Base-by-base conservation (phyloP, 2,329 filamentous ascomycete species). In the Ophiostoma pallidulum region DNA sequence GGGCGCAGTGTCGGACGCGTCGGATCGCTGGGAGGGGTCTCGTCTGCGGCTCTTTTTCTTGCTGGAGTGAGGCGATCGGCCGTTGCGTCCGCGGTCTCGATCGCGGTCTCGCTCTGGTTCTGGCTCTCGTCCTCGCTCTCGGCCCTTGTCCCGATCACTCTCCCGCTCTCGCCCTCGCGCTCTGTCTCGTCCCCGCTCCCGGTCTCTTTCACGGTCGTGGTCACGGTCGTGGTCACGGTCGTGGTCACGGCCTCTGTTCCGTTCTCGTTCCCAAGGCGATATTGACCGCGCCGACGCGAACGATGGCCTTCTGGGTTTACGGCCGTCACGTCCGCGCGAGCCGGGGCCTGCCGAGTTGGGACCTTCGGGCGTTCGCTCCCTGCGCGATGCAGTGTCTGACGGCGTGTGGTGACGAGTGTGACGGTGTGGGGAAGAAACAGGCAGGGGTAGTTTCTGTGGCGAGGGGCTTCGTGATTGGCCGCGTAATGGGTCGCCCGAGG, bases 21-120 rank as follows among this genome's bases (percentile, higher is more conserved):
- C 62, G 40, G 64, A 60, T 49, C 66, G 65, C 51, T 64, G 63
- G 46, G 62, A 56, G 3, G 66, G 63, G 47, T 68, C 67, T 38
- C 67, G 66, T 53, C 60, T 62, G 53, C 60, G 56, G 59, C 64
- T 66, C 49, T 62, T 62, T 45, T 54, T 20, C 54, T 29, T 49
- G 24, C 20, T 41, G 10, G 40, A 19, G 19, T 32, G 47, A 13
- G 41, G 47, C 18, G 45, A 42, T 2, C 31, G 29, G 18, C 12
- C 36, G 29, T n/a, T 26, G 7, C 6, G 12, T 18, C 18, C 33
- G 4, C 38, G 29, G 12, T n/a, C n/a, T 14, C 26, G 5, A 2
- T 31, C 19, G 5, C 18, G 29, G 14, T 45, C 22, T 13, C 35
- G 22, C 8, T 45, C 33, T 9, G 33, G 29, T 9, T 41, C 39